Percentiles rank a stretch among this genome's conserved stretches.
These are phyloP conservation scores for Boletus reticulatus DNA, from an alignment of 768 basidiomycete species.

Conservation along the genomic window DNA sequence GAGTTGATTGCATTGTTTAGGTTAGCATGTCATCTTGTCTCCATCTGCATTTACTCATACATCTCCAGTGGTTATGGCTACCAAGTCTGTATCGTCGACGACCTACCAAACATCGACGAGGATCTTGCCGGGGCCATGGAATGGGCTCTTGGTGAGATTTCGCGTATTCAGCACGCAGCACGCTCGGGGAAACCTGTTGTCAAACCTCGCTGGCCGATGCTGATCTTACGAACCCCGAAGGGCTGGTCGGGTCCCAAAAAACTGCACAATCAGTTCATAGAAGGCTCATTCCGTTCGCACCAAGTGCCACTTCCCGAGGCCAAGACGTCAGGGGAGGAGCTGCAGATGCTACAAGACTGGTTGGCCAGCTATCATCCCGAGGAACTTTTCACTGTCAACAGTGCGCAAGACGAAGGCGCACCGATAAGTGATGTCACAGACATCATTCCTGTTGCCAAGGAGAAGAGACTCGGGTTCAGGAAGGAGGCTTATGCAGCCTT, in stretches of 20 bases:
- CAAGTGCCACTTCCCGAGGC: slow-evolving; percentile 84
- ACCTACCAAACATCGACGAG: slow-evolving; percentile 63
- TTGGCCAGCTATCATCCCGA: slow-evolving; percentile 65
- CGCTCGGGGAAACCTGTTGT: slow-evolving; percentile 71
- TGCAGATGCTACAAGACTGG: slow-evolving; percentile 67
- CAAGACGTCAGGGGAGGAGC: slow-evolving; percentile 61
- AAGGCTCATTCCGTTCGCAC: slow-evolving; percentile 82
- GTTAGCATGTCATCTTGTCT: slow-evolving; percentile 30
- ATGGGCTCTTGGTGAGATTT: slow-evolving; percentile 75
- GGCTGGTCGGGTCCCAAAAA: slow-evolving; percentile 69
- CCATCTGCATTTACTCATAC: background rate
- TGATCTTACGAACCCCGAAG: slow-evolving; percentile 86
- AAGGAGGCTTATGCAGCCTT: slow-evolving; percentile 67
- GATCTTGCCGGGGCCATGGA: slow-evolving; percentile 80
- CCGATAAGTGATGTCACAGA: slow-evolving; percentile 57
- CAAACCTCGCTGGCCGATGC: slow-evolving; percentile 90
- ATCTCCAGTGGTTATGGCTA: slow-evolving; percentile 75
- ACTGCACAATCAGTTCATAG: slow-evolving; percentile 68
- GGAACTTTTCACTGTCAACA: slow-evolving; percentile 54
- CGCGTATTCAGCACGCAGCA: slow-evolving; percentile 76
- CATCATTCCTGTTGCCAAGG: slow-evolving; percentile 52
- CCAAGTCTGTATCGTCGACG: slow-evolving; percentile 79
- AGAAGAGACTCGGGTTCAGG: slow-evolving; percentile 66
- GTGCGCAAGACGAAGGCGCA: slow-evolving; percentile 32
- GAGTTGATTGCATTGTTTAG: slow-evolving; percentile 75